Evolutionary conservation across 257 asterid species (phyloP).

Genomic region (Solanum pinnatisectum): DNA sequence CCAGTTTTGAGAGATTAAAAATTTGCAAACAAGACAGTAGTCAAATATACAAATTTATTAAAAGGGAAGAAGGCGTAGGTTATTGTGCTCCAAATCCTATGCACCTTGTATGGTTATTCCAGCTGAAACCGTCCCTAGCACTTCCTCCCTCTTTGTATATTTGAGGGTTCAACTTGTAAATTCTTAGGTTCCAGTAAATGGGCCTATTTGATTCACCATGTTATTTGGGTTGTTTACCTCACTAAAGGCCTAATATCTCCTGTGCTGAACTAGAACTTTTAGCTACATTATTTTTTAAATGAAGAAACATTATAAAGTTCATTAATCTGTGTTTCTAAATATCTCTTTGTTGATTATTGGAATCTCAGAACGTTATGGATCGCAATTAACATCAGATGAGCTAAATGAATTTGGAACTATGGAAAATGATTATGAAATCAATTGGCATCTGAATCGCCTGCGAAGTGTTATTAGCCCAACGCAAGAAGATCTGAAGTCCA

Average conservation of each 20-base stretch:
- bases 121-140: too few species aligned
- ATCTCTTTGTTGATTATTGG: not conserved
- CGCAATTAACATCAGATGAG: constrained; percentile 50
- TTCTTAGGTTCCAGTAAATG: not conserved
- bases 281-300: not conserved
- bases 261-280: not conserved
- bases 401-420: constrained; percentile 57
- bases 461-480: constrained; percentile 67
- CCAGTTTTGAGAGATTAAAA: not conserved
- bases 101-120: not conserved
- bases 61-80: not conserved
- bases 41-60: not conserved
- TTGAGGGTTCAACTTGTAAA: not conserved
- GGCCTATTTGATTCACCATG: not conserved
- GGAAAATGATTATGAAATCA: constrained; percentile 74
- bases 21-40: not conserved
- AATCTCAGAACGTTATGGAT: constrained; percentile 76
- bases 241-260: not conserved
- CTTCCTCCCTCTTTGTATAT: not conserved
- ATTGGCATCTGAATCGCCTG: constrained; percentile 76
- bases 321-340: not conserved
- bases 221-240: not conserved
- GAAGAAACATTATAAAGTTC: not conserved
- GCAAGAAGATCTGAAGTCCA: constrained; percentile 53
- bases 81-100: not conserved